Percentiles rank a stretch among this genome's conserved stretches.
These are phyloP conservation scores for Sabuloglossum arenarium DNA, from an alignment of 495 filamentous ascomycete genomes.

Conservation along the genomic window DNA sequence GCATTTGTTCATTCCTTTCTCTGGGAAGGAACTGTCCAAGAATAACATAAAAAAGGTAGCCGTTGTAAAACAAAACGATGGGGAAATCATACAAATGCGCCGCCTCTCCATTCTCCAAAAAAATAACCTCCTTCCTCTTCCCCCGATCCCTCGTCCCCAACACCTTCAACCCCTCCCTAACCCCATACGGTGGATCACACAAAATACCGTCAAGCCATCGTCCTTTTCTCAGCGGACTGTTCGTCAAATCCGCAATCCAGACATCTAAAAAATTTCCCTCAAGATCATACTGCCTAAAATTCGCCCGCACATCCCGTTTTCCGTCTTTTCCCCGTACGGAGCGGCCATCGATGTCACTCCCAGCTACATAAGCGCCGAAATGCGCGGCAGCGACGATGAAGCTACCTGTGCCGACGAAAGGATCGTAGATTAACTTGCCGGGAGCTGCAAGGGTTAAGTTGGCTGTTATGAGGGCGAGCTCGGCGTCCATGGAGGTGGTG, in stretches of 20 bases:
- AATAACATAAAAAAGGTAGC: background rate
- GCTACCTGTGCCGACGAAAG: constrained; percentile 85
- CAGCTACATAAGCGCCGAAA: constrained; percentile 62
- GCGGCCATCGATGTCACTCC: constrained; percentile 84
- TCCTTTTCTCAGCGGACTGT: constrained; percentile 42
- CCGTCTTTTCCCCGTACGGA: constrained; percentile 50
- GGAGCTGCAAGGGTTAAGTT: constrained; percentile 72
- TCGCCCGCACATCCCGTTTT: constrained; percentile 35
- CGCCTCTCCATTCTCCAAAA: constrained; percentile 41
- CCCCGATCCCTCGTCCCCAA: constrained; percentile 50
- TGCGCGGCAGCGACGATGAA: constrained; percentile 75
- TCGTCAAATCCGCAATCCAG: constrained; percentile 76
- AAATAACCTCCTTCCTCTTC: constrained; percentile 37
- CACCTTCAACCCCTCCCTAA: constrained; percentile 77
- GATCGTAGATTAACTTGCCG: constrained; percentile 74
- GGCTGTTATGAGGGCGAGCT: constrained; percentile 74
- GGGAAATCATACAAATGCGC: constrained; percentile 42
- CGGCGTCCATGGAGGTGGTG: constrained; percentile 93
- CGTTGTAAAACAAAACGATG: background rate
- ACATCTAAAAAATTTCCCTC: constrained; percentile 41
- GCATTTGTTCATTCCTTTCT: background rate
- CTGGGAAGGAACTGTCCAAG: no score
- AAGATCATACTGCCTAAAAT: constrained; percentile 72
- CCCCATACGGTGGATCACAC: constrained; percentile 97
- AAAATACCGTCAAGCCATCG: constrained; percentile 70